Evolutionary conservation across 495 filamentous ascomycete species (phyloP), one percentile per base, ranked within the genome.

Genomic region (Podospora bellae-mahoneyi): DNA sequence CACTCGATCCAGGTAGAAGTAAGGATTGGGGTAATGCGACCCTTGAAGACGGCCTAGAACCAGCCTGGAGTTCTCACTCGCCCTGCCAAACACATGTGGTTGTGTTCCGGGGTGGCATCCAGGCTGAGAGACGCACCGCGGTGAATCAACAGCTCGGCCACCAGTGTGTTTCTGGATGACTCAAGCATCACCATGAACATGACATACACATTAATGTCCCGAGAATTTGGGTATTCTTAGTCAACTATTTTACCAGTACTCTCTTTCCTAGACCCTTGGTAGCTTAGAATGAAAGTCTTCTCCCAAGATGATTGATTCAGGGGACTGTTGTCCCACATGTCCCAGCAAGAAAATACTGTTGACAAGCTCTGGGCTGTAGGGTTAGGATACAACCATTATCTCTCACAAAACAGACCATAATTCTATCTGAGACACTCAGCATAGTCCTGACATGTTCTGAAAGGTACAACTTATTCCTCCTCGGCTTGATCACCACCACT

Each of bases 61-160:
- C 23, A 2, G 23, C 23, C 23, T 23, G 23, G 23, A 23, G 23
- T 23, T 23, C 23, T 23, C 23, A 23, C 23, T 23, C 23, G 1
- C 1, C 34, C 34, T 39, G 34, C 34, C 34, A 39, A 39, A 48
- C 39, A 1, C 15, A 16, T 10, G 39, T 3, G 71, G 63, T 70
- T 64, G 64, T 71, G 70, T 2, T 54, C 64, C 13, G 67, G 56
- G 18, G 55, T 66, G 7, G 68, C 66, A 28, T 74, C 71, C 5
- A 80, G 61, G 4, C 72, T 63, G 20, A 68, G 71, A 1, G 74
- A 75, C 28, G 77, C 77, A 23, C 78, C 77, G 28, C 76, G 75
- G 56, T 70, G 70, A 18, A 80, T 68, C 23, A 81, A 68, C 15
- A 78, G 73, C 66, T 72, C 74, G 26, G 74, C 75, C 7, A 77